phyloP scores from a whole-genome alignment of 2,329 filamentous ascomycete genomes.

The Cordyceps sp. region DNA sequence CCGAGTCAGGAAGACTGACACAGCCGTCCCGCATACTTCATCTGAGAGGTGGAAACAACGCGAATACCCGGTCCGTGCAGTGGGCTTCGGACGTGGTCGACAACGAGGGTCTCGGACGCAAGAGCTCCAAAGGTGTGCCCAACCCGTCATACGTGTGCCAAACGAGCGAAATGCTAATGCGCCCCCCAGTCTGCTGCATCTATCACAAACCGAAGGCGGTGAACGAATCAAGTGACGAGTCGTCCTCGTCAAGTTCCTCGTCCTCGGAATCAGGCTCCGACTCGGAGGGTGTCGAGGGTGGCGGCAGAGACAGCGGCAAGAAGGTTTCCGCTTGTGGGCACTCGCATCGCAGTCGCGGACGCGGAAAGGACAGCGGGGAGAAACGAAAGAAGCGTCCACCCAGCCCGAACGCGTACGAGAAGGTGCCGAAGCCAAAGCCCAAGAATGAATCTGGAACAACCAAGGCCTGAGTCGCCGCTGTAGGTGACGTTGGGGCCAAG shows the following conservation, averaged over 20 bases:
- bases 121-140: slow-evolving; percentile 71
- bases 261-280: slow-evolving; percentile 38
- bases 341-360: slow-evolving; percentile 10
- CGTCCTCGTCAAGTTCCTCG: slow-evolving; percentile 30
- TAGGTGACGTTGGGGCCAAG: too few species aligned
- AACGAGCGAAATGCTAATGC: background rate
- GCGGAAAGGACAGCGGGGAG: slow-evolving; percentile 5
- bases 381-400: slow-evolving; percentile 29
- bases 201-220: slow-evolving; percentile 75
- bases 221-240: slow-evolving; percentile 66
- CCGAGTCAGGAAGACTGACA: slow-evolving; percentile 12
- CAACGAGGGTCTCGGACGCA: slow-evolving; percentile 87
- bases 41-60: slow-evolving; percentile 30
- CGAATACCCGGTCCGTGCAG: slow-evolving; percentile 49
- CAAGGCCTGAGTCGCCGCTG: too few species aligned
- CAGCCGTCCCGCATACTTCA: slow-evolving; percentile 26
- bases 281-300: slow-evolving; percentile 22
- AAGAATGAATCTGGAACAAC: slow-evolving; percentile 8
- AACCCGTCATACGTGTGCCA: background rate
- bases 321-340: slow-evolving; percentile 18
- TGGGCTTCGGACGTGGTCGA: slow-evolving; percentile 92
- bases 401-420: slow-evolving; percentile 72
- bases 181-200: slow-evolving; percentile 81
- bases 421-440: slow-evolving; percentile 36
- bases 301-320: slow-evolving; percentile 11